Conservation (phyloP, 495 filamentous ascomycete genomes). For the Cairneyella variabilis region DNA sequence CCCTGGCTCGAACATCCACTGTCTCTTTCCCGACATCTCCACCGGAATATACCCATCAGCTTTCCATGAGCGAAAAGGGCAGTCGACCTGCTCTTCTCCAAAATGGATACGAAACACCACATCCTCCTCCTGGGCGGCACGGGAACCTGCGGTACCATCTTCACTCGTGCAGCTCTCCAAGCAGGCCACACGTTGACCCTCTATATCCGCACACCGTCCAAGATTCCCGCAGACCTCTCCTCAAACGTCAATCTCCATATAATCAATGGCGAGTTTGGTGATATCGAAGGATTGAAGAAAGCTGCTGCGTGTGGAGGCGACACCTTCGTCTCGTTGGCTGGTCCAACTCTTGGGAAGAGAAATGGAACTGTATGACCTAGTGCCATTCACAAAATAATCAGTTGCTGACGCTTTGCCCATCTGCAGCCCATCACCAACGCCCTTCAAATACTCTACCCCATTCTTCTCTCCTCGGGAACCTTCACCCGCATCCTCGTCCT, state of each 20-base stretch:
- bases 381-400: too few relatives aligned
- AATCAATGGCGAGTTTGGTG: constrained; percentile 19
- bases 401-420: too few relatives aligned
- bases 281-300: constrained; percentile 18
- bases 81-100: too few relatives aligned
- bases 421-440: constrained; percentile 19
- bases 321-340: constrained; percentile 21
- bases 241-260: constrained; percentile 9
- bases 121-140: constrained; percentile 20
- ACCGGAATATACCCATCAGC: too few relatives aligned
- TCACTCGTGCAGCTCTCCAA: constrained; percentile 17
- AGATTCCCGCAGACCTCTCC: constrained; percentile 16
- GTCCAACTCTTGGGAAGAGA: constrained; percentile 17
- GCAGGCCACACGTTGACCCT: constrained; percentile 15
- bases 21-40: too few relatives aligned
- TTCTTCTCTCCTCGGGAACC: constrained; percentile 12
- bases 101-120: constrained; percentile 8
- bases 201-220: constrained; percentile 19
- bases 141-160: constrained; percentile 18
- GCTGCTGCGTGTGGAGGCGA: constrained; percentile 19
- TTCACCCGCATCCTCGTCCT: constrained; percentile 18
- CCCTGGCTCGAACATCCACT: too few relatives aligned
- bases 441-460: constrained; percentile 17
- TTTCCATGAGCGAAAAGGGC: too few relatives aligned
- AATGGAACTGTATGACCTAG: constrained; percentile 19